Conservation (phyloP, 352 stramenopile species). For the Aphanomyces astaci region DNA sequence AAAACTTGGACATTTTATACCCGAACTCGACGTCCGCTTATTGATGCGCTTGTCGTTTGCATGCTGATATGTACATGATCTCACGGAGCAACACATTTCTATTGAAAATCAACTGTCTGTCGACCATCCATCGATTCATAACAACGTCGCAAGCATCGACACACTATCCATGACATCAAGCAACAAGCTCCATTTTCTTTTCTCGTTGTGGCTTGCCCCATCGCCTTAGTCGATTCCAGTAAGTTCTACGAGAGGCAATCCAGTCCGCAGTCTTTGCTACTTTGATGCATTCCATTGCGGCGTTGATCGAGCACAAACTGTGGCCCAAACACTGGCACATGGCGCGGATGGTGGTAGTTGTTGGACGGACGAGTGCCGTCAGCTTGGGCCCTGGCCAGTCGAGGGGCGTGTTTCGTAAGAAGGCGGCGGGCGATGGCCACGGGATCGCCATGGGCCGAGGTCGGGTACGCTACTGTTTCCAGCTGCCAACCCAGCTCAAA, state of each 20-base stretch:
- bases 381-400: background rate
- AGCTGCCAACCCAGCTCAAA: conserved; percentile 77
- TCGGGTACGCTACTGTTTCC: background rate
- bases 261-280: background rate
- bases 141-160: too few species aligned
- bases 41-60: too few species aligned
- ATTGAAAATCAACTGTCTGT: too few species aligned
- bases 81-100: too few species aligned
- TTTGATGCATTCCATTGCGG: background rate
- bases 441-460: background rate
- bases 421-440: background rate
- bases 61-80: too few species aligned
- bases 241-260: background rate
- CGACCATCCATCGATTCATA: too few species aligned
- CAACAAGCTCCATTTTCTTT: too few species aligned
- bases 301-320: background rate
- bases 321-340: background rate
- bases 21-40: too few species aligned
- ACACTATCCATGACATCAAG: too few species aligned
- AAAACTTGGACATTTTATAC: too few species aligned
- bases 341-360: background rate
- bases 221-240: too few species aligned
- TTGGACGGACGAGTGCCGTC: background rate
- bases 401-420: background rate
- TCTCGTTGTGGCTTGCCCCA: too few species aligned